phyloP scores from a whole-genome alignment of 352 stramenopile genomes.

The Blastocystis sp. region DNA sequence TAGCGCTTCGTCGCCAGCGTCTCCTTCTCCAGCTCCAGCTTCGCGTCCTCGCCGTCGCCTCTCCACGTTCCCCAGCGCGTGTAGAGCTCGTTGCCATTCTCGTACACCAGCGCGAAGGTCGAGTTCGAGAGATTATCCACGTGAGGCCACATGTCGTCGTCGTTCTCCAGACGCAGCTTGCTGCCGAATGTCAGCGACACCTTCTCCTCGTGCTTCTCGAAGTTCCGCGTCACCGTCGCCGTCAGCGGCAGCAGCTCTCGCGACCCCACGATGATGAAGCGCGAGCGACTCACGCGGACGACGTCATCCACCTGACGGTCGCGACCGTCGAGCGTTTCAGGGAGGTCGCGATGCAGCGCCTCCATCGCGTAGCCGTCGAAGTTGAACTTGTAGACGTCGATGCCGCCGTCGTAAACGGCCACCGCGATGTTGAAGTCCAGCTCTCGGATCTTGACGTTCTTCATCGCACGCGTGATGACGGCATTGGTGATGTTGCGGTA shows the following conservation, averaged over 20 bases:
- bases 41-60: background rate
- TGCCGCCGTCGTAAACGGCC: conserved; percentile 10
- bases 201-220: background rate
- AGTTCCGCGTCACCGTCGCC: background rate
- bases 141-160: conserved; percentile 43
- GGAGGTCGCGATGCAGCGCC: background rate
- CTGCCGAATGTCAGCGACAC: background rate
- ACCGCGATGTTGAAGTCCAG: conserved; percentile 36
- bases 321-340: background rate
- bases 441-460: conserved; percentile 41
- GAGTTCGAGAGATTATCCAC: conserved; percentile 30
- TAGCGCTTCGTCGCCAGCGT: conserved; percentile 25
- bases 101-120: conserved; percentile 42
- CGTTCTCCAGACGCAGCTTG: background rate
- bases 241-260: conserved; percentile 35
- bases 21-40: background rate
- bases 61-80: conserved; percentile 9
- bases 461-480: background rate
- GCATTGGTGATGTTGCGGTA: conserved; percentile 35
- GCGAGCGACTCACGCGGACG: conserved; percentile 39
- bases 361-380: conserved; percentile 32
- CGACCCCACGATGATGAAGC: conserved; percentile 38
- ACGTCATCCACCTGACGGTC: conserved; percentile 11
- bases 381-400: conserved; percentile 28
- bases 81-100: conserved; percentile 36